Base-by-base conservation (phyloP, 164 flowering plant species). In the Sextonia rubra region DNA sequence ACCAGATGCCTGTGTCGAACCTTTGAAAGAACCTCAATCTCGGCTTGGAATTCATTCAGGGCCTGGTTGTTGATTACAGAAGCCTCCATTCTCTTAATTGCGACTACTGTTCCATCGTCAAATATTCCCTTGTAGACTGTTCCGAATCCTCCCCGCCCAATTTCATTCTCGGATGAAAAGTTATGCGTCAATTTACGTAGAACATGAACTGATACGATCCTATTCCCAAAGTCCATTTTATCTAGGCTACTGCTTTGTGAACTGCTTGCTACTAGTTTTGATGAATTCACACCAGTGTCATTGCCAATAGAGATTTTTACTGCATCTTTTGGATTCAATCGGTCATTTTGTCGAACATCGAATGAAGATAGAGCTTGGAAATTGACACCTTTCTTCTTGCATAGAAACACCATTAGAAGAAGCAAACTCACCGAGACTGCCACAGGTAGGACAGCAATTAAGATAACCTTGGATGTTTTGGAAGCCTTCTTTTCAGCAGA, bases 91-190 rank as follows among this genome's bases (percentile, higher is more conserved):
- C 90, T 80, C 75, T 86, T 86, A 76, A 86, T 86, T 1, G 87
- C 90, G 4, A 86, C 78, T 29, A 58, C 71, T 3, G 86, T 85
- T 4, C 88, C 90, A 63, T 86, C 90, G 3, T 77, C 82, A 63
- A 86, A 81, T 30, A 66, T 79, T 22, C 88, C 90, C 65, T 77
- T 86, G 66, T 86, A 86, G 15, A 85, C 90, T 24, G 83, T 71
- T 12, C 90, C 90, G 64, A 86, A 86, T 47, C 90, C 90, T 66
- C 90, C 90, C 30, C 70, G 82, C 3, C 90, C 90, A 52, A 85
- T 63, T 30, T 83, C 63, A 58, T 86, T 79, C 0, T 75, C 75
- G 17, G 80, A 83, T 26, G 79, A 75, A 60, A 86, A 86, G 71
- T 86, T 78, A 25, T 81, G 63, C 0, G 90, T 86, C 12, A 82